Conservation (phyloP, 2,329 filamentous ascomycete species). For the Onygena corvina region DNA sequence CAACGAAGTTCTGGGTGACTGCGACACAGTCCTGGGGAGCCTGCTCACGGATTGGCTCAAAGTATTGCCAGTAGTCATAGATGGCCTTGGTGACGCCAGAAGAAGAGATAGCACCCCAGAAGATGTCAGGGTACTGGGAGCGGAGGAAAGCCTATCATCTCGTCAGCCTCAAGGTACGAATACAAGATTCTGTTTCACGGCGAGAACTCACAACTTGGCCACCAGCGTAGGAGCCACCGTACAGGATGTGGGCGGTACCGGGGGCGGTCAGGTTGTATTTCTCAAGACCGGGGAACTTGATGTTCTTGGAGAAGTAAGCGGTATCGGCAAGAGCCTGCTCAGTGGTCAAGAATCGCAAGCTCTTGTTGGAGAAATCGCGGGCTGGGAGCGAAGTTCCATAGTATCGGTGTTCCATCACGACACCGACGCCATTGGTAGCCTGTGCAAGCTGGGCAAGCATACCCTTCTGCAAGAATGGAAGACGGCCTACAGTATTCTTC, state of each 20-base stretch:
- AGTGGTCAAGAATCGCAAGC: conserved; percentile 68
- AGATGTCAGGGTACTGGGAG: conserved; percentile 63
- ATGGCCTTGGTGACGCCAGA: conserved; percentile 70
- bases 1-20: conserved; percentile 49
- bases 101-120: conserved; percentile 67
- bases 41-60: conserved; percentile 45
- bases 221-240: conserved; percentile 75
- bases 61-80: conserved; percentile 61
- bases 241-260: conserved; percentile 60
- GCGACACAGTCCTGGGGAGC: conserved; percentile 52
- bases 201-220: conserved; percentile 45
- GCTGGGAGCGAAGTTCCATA: conserved; percentile 67
- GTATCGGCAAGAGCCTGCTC: conserved; percentile 73
- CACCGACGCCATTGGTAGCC: conserved; percentile 61
- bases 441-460: conserved; percentile 59
- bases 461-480: conserved; percentile 65
- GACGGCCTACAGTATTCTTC: conserved; percentile 34
- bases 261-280: conserved; percentile 54
- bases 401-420: conserved; percentile 78
- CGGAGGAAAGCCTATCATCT: conserved; percentile 50
- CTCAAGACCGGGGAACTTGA: conserved; percentile 59
- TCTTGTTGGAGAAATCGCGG: conserved; percentile 53
- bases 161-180: background rate
- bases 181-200: background rate
- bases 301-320: conserved; percentile 64